phyloP scores from a whole-genome alignment of 2,329 filamentous ascomycete species.

The Ophiocordyceps sinensis region DNA sequence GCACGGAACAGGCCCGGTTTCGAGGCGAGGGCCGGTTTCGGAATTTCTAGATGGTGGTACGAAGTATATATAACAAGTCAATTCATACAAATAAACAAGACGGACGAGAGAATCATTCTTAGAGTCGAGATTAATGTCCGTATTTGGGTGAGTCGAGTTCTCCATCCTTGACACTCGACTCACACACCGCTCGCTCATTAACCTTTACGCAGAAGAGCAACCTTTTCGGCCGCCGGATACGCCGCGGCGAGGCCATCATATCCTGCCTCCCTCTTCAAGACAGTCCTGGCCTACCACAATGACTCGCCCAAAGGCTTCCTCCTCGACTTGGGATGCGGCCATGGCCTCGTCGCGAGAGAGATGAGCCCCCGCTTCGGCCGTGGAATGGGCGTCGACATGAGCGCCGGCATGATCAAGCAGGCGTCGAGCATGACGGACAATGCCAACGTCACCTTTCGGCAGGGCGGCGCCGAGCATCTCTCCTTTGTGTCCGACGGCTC shows the following conservation, averaged over 20 bases:
- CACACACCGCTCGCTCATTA: too few species aligned
- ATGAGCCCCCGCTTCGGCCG: constrained; percentile 36
- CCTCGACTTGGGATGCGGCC: constrained; percentile 50
- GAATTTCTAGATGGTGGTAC: too few species aligned
- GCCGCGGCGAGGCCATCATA: constrained; percentile 46
- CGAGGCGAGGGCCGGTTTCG: too few species aligned
- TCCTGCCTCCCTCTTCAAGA: constrained; percentile 37
- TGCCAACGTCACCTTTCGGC: constrained; percentile 31
- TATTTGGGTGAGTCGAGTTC: constrained; percentile 33
- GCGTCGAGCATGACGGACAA: constrained; percentile 25
- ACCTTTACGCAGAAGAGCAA: constrained; percentile 29
- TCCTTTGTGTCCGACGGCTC: constrained; percentile 30
- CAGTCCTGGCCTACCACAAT: constrained; percentile 38
- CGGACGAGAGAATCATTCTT: not conserved
- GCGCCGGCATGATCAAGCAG: constrained; percentile 39
- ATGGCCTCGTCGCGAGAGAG: constrained; percentile 40
- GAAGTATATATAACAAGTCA: too few species aligned
- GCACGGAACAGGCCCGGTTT: too few species aligned
- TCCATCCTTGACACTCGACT: too few species aligned
- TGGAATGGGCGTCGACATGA: constrained; percentile 42
- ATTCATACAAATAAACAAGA: too few species aligned
- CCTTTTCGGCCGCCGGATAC: constrained; percentile 42
- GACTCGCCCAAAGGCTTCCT: constrained; percentile 14
- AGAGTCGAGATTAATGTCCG: constrained; percentile 21
- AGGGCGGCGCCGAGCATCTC: constrained; percentile 39